phyloP scores from a whole-genome alignment of 1,284 basidiomycete genomes.

The Tilletia indica region DNA sequence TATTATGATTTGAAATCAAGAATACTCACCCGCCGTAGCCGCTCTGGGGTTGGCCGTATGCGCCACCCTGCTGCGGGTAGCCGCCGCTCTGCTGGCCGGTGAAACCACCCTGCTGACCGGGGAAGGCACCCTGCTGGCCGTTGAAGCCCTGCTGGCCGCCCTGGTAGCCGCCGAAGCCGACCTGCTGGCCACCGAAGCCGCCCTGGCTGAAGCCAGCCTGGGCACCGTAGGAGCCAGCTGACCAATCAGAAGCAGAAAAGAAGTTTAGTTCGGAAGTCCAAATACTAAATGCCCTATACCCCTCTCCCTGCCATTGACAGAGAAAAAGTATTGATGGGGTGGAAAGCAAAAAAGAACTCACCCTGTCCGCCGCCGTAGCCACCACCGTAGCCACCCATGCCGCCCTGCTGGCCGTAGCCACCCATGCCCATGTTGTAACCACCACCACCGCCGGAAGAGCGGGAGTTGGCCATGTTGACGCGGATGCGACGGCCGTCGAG shows the following conservation, averaged over 20 bases:
- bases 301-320: too few species aligned
- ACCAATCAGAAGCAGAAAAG: too few species aligned
- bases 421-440: constrained; percentile 36
- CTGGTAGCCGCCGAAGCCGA: constrained; percentile 36
- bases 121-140: constrained; percentile 20
- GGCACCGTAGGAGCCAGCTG: constrained; percentile 4
- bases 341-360: neutral
- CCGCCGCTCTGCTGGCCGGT: constrained; percentile 39
- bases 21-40: constrained; percentile 24
- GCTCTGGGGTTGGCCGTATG: constrained; percentile 31
- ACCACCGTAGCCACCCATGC: constrained; percentile 54
- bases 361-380: constrained; percentile 22
- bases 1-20: neutral
- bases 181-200: constrained; percentile 34
- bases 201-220: constrained; percentile 42
- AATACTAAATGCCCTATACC: too few species aligned
- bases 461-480: constrained; percentile 90
- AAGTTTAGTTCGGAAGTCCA: too few species aligned
- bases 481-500: constrained; percentile 85
- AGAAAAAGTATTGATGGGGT: too few species aligned
- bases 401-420: constrained; percentile 40
- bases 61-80: constrained; percentile 36
- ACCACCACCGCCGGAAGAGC: constrained; percentile 56
- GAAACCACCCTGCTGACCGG: constrained; percentile 29
- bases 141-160: constrained; percentile 22